A percentile compares a stretch with the other conserved stretches of the same genome.
phyloP scores from a whole-genome alignment of 441 rosid species.

The Theobroma grandiflorum region DNA sequence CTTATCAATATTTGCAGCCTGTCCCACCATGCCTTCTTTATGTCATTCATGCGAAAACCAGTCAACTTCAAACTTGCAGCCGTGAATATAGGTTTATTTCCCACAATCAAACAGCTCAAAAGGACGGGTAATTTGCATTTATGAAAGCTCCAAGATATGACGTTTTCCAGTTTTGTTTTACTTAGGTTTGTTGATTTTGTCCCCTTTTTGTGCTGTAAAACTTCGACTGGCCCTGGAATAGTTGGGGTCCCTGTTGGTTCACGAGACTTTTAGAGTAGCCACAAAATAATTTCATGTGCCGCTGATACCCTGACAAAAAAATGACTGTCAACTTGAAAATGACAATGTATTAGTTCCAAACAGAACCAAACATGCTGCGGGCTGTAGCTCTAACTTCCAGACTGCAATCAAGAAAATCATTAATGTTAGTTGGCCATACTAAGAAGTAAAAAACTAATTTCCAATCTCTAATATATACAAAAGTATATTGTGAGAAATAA shows the following conservation, averaged over 20 bases:
- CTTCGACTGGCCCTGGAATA: background rate
- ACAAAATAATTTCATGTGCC: background rate
- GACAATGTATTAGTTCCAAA: constrained; percentile 1
- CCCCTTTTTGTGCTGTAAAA: background rate
- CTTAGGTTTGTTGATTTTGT: background rate
- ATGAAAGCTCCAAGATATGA: background rate
- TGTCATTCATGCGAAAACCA: constrained; percentile 42
- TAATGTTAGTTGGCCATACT: background rate
- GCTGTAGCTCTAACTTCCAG: background rate
- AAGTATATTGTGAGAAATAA: too few relatives aligned
- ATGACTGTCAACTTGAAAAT: background rate
- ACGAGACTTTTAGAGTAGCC: background rate
- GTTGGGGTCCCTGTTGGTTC: background rate
- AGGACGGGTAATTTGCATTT: background rate
- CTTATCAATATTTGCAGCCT: background rate
- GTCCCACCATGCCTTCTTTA: constrained; percentile 28
- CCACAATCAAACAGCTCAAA: constrained; percentile 11
- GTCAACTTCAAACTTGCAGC: constrained; percentile 40
- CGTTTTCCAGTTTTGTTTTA: background rate
- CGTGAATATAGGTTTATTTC: constrained; percentile 36
- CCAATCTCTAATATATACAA: too few relatives aligned
- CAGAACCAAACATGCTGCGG: background rate
- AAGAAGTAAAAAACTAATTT: too few relatives aligned
- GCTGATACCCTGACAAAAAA: background rate
- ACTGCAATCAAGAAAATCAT: background rate